Conservation (phyloP, 1,139 yeast species). For the Blastobotrys ciferrii region DNA sequence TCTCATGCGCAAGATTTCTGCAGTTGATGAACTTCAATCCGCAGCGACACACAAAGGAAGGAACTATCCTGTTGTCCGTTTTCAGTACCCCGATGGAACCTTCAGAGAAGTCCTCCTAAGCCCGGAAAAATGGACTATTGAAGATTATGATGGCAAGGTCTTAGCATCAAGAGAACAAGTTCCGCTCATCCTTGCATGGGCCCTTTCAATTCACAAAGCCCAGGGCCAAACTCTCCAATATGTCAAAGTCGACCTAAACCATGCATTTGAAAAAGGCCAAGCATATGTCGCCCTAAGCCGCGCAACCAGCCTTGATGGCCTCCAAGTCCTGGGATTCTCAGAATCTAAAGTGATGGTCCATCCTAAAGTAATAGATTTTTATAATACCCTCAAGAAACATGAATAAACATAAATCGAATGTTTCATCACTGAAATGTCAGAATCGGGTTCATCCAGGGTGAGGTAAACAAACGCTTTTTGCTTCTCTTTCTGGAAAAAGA, state of each 20-base stretch:
- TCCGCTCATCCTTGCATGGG: conserved; percentile 92
- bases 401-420: conserved; percentile 1
- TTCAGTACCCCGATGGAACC: conserved; percentile 65
- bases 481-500: too few relatives aligned
- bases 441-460: too few relatives aligned
- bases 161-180: conserved; percentile 54
- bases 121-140: conserved; percentile 72
- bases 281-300: conserved; percentile 91
- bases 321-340: conserved; percentile 72
- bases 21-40: conserved; percentile 20
- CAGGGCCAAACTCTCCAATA: conserved; percentile 91
- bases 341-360: conserved; percentile 65
- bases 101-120: conserved; percentile 70
- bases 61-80: conserved; percentile 70
- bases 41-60: conserved; percentile 19
- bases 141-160: conserved; percentile 54
- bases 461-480: too few relatives aligned
- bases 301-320: conserved; percentile 74
- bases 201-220: conserved; percentile 89
- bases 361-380: conserved; percentile 65
- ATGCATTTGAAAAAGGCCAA: conserved; percentile 88
- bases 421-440: too few relatives aligned
- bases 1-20: conserved; percentile 16
- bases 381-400: conserved; percentile 41
- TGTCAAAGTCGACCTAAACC: conserved; percentile 74